Base-by-base conservation (phyloP, 2,329 filamentous ascomycete genomes). In the Calonectria crousiana region DNA sequence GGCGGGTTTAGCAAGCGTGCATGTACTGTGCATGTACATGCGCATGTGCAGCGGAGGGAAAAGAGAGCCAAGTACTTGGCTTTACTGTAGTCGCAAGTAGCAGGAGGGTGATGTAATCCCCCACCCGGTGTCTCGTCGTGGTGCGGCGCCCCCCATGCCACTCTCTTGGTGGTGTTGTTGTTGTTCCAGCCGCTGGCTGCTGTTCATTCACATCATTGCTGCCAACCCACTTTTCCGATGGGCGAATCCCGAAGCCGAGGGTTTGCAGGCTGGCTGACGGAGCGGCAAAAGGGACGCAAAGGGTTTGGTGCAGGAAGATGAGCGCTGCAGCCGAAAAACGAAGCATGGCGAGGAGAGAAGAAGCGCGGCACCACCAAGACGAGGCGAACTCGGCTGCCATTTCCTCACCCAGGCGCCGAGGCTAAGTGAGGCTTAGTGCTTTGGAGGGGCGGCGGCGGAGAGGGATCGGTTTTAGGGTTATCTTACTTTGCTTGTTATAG, bases 31-130 rank as follows among this genome's bases (percentile, higher is more conserved):
- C 44, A 47, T 47, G 44, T 47, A 47, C 44, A 47, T 47, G 44
- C 13, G n/a, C 44, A 47, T 47, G 44, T 47, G 41, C 41, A n/a
- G 38, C 38, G 41, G 41, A 47, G 20, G 41, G 20, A 47, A 16
- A 41, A 18, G 18, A 44, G 18, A n/a, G 41, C 18, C 41, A n/a
- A 44, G 41, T 44, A 10, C 38, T 20, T 34, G 10, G n/a, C n/a
- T 11, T 34, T 9, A 34, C 6, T 13, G 32, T 11, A 16, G 36
- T 16, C 4, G 41, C 6, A 44, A 20, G 38, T 6, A 20, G 41
- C 6, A 44, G 41, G 16, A 18, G 41, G 14, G 66, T 69, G 71
- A 73, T 73, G 71, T 73, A 73, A 73, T 65, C 60, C 60, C 38
- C 32, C 47, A 44, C 52, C n/a, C 20, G 14, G 44, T 56, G 36